Base-by-base conservation (phyloP, 2,329 filamentous ascomycete species). In the Aspergillus quadricinctus region DNA sequence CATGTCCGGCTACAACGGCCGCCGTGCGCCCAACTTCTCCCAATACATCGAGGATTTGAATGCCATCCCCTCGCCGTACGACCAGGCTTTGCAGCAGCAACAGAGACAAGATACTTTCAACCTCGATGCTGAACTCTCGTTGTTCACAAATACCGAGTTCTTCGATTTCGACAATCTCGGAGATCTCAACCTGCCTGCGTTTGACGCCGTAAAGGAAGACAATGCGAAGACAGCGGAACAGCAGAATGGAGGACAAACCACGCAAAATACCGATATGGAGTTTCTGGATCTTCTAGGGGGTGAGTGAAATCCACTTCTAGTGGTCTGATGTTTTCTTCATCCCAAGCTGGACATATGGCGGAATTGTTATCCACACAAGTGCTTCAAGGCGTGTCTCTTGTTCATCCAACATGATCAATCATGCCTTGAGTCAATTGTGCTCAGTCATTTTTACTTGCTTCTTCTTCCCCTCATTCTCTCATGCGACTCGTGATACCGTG, bases 1-100 rank as follows among this genome's bases (percentile, higher is more conserved):
- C 68, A 92, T 92, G 88, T 85, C 89, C 72, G 83, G 80, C 72
- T 92, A 86, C 82, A 86, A 83, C 75, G 88, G 87, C 69, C 88
- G 90, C 60, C 86, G 88, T 70, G 89, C 84, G 66, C 88, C 90
- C 69, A 96, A 96, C 74, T 89, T 96, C 76, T 92, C 91, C 69
- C 88, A 92, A 70, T 96, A 94, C 78, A 82, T 97, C 63, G 88
- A 90, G 68, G 88, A 92, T 65, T 81, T 97, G 67, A 96, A 96
- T 79, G 84, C 82, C 48, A 79, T 88, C 55, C 82, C 82, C 2
- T 79, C 86, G 59, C 79, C 88, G 59, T 84, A 86, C 65, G 83
- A 88, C 53, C 80, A 87, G 59, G 82, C 82, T 28, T 70, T 74
- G 45, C 77, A 81, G 60, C 76, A 80, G 57, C 82, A 87, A 57